A percentile compares a stretch with the other conserved stretches of the same genome.
These are phyloP conservation scores for Agrostemma githago DNA, from an alignment of 148 eudicot genomes.

Conservation along the genomic window DNA sequence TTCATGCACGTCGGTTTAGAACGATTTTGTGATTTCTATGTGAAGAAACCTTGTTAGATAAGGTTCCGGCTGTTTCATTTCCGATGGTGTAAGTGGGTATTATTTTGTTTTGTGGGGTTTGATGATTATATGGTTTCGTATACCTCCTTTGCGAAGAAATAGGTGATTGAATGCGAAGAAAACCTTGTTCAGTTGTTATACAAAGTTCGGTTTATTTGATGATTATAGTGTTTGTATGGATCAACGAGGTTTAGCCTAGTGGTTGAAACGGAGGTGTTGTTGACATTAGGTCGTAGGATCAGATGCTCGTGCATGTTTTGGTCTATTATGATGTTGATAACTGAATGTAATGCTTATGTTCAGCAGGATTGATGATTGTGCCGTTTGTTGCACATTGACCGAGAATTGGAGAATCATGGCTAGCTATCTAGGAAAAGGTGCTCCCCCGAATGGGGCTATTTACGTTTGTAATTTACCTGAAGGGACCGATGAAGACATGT, in stretches of 20 bases:
- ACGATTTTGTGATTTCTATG: too few species aligned
- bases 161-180: too few species aligned
- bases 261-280: background rate
- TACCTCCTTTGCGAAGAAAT: too few species aligned
- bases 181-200: too few species aligned
- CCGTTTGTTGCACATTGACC: slow-evolving; percentile 32
- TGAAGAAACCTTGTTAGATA: too few species aligned
- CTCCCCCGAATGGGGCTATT: slow-evolving; percentile 64
- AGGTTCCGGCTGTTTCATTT: too few species aligned
- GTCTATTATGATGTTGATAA: background rate
- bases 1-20: too few species aligned
- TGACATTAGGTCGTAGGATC: too few species aligned
- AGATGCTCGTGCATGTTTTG: background rate
- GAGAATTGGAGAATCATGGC: slow-evolving; percentile 57
- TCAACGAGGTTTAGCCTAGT: too few species aligned
- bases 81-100: background rate
- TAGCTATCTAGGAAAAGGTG: slow-evolving; percentile 59
- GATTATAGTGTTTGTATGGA: too few species aligned
- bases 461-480: slow-evolving; percentile 87
- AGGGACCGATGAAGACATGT: slow-evolving; percentile 85
- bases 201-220: too few species aligned
- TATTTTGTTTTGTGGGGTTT: background rate
- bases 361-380: slow-evolving; percentile 23
- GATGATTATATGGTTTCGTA: too few species aligned
- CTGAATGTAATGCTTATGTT: background rate